Conservation (phyloP, 139 green algal species). For the Spirogloea muscicola region DNA sequence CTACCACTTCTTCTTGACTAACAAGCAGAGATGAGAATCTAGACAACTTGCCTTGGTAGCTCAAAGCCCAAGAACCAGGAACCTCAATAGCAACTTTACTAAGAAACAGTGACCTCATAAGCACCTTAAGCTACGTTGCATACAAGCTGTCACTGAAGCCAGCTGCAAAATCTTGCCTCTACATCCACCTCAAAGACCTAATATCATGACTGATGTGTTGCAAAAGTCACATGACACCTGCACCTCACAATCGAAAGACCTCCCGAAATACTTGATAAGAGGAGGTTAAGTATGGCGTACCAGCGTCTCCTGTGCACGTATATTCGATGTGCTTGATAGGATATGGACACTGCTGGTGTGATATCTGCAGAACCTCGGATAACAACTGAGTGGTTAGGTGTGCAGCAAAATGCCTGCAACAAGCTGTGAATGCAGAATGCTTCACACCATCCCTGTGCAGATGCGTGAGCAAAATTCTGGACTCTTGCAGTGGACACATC, state of each 20-base stretch:
- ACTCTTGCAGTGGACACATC: too few relatives aligned
- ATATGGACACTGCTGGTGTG: constrained; percentile 30
- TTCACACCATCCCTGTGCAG: too few relatives aligned
- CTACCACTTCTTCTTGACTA: too few relatives aligned
- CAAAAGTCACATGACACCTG: not conserved
- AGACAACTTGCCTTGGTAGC: too few relatives aligned
- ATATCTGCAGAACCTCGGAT: constrained; percentile 35
- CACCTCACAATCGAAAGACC: not conserved
- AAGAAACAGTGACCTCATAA: too few relatives aligned
- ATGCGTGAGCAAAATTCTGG: too few relatives aligned
- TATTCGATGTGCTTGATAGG: constrained; percentile 35
- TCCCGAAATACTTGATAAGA: not conserved
- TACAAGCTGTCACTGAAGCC: not conserved
- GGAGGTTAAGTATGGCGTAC: not conserved
- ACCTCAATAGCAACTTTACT: too few relatives aligned
- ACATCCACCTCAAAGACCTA: not conserved
- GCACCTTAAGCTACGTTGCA: not conserved
- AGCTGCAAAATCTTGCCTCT: not conserved
- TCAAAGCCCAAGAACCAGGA: too few relatives aligned
- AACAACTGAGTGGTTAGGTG: too few relatives aligned
- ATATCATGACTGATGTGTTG: not conserved
- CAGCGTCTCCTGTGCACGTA: constrained; percentile 25
- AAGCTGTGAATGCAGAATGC: too few relatives aligned
- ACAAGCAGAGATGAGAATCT: too few relatives aligned
- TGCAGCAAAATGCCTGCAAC: too few relatives aligned